These are phyloP conservation scores for Curvularia spicifera DNA, from an alignment of 2,329 filamentous ascomycete genomes.

Conservation along the genomic window DNA sequence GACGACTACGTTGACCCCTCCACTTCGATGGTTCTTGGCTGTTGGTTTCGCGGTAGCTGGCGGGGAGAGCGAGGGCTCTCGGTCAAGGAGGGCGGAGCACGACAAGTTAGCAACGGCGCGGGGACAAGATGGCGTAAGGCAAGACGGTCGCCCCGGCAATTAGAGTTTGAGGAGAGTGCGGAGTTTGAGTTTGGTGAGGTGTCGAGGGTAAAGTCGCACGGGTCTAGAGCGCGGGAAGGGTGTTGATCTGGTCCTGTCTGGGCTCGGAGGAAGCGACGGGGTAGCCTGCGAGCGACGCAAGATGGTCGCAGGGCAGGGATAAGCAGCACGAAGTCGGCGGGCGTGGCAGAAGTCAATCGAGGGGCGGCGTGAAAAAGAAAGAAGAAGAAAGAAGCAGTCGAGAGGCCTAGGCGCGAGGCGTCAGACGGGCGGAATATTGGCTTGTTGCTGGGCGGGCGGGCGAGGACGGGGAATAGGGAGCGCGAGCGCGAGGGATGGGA, in stretches of 20 bases:
- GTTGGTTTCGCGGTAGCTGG: too few relatives aligned
- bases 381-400: neutral
- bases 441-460: slow-evolving; percentile 23
- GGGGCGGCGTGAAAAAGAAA: neutral
- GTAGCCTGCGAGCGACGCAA: neutral
- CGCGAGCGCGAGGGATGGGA: slow-evolving; percentile 9
- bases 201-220: slow-evolving; percentile 1
- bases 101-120: neutral
- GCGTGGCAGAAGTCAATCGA: neutral
- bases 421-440: slow-evolving; percentile 22
- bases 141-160: slow-evolving; percentile 4
- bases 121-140: slow-evolving; percentile 9
- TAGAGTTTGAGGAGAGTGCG: neutral
- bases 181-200: slow-evolving; percentile 1
- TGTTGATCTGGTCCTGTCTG: neutral
- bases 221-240: slow-evolving; percentile 1
- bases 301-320: neutral
- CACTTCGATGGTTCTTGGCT: slow-evolving; percentile 2
- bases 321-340: neutral
- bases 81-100: neutral
- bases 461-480: slow-evolving; percentile 26
- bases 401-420: slow-evolving; percentile 11
- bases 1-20: slow-evolving; percentile 4
- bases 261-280: neutral
- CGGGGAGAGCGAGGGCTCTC: neutral